Evolutionary conservation across 2,329 filamentous ascomycete genomes (phyloP), one percentile per base, ranked within the genome.

Genomic region (Fusarium citri): DNA sequence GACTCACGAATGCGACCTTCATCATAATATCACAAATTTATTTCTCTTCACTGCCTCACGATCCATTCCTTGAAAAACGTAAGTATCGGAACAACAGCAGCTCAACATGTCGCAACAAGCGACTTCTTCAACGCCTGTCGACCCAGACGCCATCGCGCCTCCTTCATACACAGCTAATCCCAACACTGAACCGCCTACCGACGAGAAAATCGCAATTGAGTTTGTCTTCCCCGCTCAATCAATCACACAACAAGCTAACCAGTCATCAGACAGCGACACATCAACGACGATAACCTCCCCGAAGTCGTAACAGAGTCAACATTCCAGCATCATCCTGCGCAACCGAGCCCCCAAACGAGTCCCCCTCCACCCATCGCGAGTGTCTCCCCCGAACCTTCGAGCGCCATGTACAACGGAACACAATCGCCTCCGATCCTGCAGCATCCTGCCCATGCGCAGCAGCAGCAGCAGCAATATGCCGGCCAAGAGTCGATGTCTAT

Each of bases 261-360:
- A 26, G 34, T 18, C 15, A 16, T 37, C 14, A 72, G 69, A 18
- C 28, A 66, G 3, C 57, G 12, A 2, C 59, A 31, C 25, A 42
- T 65, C 30, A 59, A 75, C 55, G 71, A 75, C 59, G 59, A 64
- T 4, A 71, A 72, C 49, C 73, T 75, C 54, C 73, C 73, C 61
- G 73, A 75, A 58, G 73, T 75, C 43, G 73, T 75, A 1, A 43
- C 46, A 42, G 59, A 61, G 8, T 22, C 55, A 31, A 43, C 43
- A 22, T 23, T 42, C 23, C 42, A 47, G 9, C 40, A 45, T 20
- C 11, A 16, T 18, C 40, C 11, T 5, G 9, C 53, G 43, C 28
- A 59, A 18, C n/a, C n/a, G 2, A 37, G 55, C 28, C 23, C 58
- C 16, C 48, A 68, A 43, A 51, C 26, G 25, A 65, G 34, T 30